These are phyloP conservation scores for Elsinoe arachidis DNA, from an alignment of 2,329 filamentous ascomycete genomes.

Conservation along the genomic window DNA sequence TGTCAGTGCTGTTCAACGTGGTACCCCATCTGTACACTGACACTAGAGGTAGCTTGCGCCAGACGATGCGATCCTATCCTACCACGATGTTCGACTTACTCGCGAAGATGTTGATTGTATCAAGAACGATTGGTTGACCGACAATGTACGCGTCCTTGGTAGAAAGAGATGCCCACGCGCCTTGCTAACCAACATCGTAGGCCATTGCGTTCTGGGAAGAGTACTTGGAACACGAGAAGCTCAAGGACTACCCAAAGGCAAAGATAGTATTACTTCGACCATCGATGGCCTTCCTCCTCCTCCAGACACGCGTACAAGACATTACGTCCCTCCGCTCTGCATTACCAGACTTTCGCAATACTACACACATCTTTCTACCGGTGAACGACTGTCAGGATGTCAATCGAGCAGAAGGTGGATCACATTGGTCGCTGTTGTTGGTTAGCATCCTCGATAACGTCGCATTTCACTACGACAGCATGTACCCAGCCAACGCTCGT, in stretches of 20 bases:
- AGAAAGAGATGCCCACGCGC: background rate
- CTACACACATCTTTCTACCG: slow-evolving; percentile 90
- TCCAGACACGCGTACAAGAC: slow-evolving; percentile 52
- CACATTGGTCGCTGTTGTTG: slow-evolving; percentile 89
- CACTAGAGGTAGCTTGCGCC: slow-evolving; percentile 28
- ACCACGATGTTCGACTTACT: slow-evolving; percentile 59
- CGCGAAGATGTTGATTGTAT: slow-evolving; percentile 82
- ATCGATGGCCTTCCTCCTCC: slow-evolving; percentile 84
- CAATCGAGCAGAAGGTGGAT: slow-evolving; percentile 73
- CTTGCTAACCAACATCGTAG: slow-evolving; percentile 34
- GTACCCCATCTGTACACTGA: background rate
- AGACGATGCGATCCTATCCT: slow-evolving; percentile 62
- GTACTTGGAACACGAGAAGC: slow-evolving; percentile 82
- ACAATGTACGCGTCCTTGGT: slow-evolving; percentile 58
- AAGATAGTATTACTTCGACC: slow-evolving; percentile 86
- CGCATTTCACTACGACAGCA: slow-evolving; percentile 92
- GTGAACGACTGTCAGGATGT: slow-evolving; percentile 82
- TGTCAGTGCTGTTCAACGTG: slow-evolving; percentile 27
- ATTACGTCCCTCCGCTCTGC: slow-evolving; percentile 52
- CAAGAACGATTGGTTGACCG: slow-evolving; percentile 90
- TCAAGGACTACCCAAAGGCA: slow-evolving; percentile 69
- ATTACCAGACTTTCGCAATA: slow-evolving; percentile 68
- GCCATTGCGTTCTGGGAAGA: slow-evolving; percentile 98
- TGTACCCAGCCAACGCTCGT: slow-evolving; percentile 63
- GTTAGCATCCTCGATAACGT: slow-evolving; percentile 82